Evolutionary conservation across 164 flowering plant species (phyloP), one percentile per base, ranked within the genome.

Genomic region (Euptelea pleiosperma): DNA sequence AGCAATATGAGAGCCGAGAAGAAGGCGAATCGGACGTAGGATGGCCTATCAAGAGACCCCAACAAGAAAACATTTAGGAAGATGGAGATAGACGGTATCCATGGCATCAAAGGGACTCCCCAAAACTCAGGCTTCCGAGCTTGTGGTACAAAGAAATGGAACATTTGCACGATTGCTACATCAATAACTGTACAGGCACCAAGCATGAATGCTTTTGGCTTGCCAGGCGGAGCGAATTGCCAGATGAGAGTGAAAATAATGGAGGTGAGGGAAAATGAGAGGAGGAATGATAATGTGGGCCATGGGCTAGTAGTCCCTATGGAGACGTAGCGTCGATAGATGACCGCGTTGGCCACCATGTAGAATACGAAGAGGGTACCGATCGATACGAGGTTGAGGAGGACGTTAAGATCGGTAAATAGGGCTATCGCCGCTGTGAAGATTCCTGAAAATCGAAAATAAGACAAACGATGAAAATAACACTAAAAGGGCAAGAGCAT

Each of bases 91-190:
- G 84, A 70, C 3, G 98, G 96, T 7, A 84, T 61, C 94, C 92
- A 89, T 12, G 98, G 98, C 96, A 92, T 87, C 50, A 85, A 49
- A 0, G 98, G 98, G 22, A 89, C 91, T 1, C 89, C 93, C 96
- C 96, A 92, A 43, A 81, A 77, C 71, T 84, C 87, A 2, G 98
- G 95, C 43, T 79, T 78, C n/a, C 83, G 57, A 3, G 82, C 86
- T 57, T 86, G 92, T 0, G 83, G 78, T 7, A 85, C 92, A 60
- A 68, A 52, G 56, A 65, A 74, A 21, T 78, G 83, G 73, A 91
- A 91, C 2, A 77, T 44, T 7, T 75, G 83, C 8, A 79, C 14
- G 1, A 82, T 10, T 0, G 73, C 80, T 0, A 85, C 58, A 0
- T 82, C 87, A 0, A 70, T 50, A 0, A 73, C 57, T 0, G 69